phyloP scores from a whole-genome alignment of 345 rosid species.

The Barbarea vulgaris region DNA sequence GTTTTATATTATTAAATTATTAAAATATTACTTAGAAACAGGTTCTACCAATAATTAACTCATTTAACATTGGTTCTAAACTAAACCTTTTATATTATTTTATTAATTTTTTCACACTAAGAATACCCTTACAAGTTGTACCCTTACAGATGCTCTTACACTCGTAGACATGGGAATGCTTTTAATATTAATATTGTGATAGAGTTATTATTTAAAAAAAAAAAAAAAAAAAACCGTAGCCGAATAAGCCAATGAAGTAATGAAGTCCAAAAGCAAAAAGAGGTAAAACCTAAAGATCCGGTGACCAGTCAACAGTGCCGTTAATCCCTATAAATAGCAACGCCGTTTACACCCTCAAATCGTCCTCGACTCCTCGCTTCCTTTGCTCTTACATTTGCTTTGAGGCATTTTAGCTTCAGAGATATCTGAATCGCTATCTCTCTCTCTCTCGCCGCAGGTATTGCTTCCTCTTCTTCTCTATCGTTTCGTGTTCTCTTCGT shows the following conservation, averaged over 20 bases:
- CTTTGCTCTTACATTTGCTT: constrained; percentile 17
- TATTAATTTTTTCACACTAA: too few relatives aligned
- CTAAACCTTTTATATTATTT: too few relatives aligned
- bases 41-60: too few relatives aligned
- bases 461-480: constrained; percentile 8
- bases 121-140: too few relatives aligned
- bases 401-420: constrained; percentile 4
- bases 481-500: background rate
- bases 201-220: too few relatives aligned
- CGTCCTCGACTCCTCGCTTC: constrained; percentile 31
- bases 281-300: constrained; percentile 30
- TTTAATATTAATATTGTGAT: too few relatives aligned
- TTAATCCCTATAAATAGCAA: constrained; percentile 38
- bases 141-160: too few relatives aligned
- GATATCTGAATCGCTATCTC: constrained; percentile 19
- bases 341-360: background rate
- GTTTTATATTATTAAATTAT: too few relatives aligned
- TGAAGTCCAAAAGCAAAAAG: background rate
- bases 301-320: constrained; percentile 33
- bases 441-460: constrained; percentile 27
- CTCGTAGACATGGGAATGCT: too few relatives aligned
- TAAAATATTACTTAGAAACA: too few relatives aligned
- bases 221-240: background rate
- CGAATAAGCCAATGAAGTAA: constrained; percentile 21
- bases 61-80: too few relatives aligned